Percentiles rank a stretch among this genome's conserved stretches.
Evolutionary conservation across 73 alveolate species (phyloP).

Genomic region (Symbiodinium pilosum): DNA sequence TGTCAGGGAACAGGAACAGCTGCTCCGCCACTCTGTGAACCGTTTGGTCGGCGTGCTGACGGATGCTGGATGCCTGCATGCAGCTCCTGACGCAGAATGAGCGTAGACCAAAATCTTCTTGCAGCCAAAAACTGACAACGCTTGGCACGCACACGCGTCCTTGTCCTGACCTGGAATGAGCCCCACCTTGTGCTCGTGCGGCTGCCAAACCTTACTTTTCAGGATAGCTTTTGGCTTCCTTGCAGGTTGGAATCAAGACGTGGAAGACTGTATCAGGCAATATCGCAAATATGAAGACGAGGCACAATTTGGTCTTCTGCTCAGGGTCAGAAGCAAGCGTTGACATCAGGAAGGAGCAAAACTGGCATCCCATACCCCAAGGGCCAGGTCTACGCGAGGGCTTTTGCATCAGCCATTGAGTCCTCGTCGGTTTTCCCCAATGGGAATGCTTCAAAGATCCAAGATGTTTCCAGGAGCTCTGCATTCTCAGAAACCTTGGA

Average conservation of each 20-base stretch:
- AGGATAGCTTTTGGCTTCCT: too few species aligned
- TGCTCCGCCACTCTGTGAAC: conserved; percentile 30
- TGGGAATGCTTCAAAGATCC: neutral
- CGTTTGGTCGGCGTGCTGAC: neutral
- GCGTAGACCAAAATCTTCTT: too few species aligned
- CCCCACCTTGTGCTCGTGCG: conserved; percentile 58
- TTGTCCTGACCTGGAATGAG: neutral
- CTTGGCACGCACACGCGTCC: neutral
- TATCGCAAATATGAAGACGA: neutral
- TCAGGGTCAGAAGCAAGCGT: neutral
- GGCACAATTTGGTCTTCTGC: neutral
- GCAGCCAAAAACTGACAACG: too few species aligned
- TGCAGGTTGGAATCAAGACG: too few species aligned
- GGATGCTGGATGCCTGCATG: conserved; percentile 11
- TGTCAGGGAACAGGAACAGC: conserved; percentile 35
- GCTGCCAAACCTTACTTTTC: conserved; percentile 43
- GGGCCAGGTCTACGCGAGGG: neutral
- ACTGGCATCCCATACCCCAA: conserved; percentile 46
- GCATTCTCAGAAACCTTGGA: conserved; percentile 4
- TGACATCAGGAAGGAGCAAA: conserved; percentile 15
- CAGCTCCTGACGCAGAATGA: neutral
- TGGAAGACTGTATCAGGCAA: too few species aligned
- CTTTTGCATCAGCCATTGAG: conserved; percentile 10
- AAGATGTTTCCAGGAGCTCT: neutral
- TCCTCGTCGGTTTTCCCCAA: conserved; percentile 51